phyloP scores from a whole-genome alignment of 2,329 filamentous ascomycete genomes.

The Aspergillus aculeatinus region DNA sequence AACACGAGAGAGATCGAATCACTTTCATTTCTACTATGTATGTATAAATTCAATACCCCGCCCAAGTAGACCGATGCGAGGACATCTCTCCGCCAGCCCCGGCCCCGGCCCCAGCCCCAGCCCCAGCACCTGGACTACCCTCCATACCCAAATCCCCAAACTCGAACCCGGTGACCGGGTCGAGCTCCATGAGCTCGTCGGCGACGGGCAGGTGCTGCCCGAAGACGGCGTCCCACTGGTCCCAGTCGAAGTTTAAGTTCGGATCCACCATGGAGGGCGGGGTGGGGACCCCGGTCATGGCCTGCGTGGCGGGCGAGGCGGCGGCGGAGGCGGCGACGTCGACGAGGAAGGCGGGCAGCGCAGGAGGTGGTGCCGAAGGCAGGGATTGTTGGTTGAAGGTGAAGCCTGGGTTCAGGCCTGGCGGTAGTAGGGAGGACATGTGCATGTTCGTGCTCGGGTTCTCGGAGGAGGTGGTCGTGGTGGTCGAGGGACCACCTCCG shows the following conservation, averaged over 20 bases:
- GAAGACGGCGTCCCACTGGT: conserved; percentile 51
- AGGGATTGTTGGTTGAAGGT: background rate
- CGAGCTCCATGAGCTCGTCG: conserved; percentile 45
- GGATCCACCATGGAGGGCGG: conserved; percentile 41
- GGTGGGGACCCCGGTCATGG: conserved; percentile 27
- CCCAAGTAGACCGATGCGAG: conserved; percentile 15
- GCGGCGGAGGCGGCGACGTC: conserved; percentile 14
- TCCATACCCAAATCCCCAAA: conserved; percentile 28
- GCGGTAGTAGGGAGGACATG: background rate
- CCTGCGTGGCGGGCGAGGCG: conserved; percentile 18
- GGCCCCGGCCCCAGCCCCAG: background rate
- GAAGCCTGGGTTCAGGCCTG: background rate
- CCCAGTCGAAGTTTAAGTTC: conserved; percentile 50
- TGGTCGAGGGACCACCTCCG: conserved; percentile 5
- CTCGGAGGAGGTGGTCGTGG: conserved; percentile 17
- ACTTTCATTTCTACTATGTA: no score
- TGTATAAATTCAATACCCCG: conserved; percentile 15
- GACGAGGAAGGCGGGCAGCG: conserved; percentile 23
- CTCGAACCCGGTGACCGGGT: conserved; percentile 38
- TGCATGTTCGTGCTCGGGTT: background rate
- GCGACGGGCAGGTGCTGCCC: conserved; percentile 47
- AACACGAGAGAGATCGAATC: background rate
- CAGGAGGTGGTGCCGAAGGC: conserved; percentile 7
- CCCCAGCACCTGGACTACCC: background rate
- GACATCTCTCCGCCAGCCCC: background rate